Evolutionary conservation across 108 stramenopile genomes (phyloP).

Genomic region (Cyclotella choctawhatcheeana): DNA sequence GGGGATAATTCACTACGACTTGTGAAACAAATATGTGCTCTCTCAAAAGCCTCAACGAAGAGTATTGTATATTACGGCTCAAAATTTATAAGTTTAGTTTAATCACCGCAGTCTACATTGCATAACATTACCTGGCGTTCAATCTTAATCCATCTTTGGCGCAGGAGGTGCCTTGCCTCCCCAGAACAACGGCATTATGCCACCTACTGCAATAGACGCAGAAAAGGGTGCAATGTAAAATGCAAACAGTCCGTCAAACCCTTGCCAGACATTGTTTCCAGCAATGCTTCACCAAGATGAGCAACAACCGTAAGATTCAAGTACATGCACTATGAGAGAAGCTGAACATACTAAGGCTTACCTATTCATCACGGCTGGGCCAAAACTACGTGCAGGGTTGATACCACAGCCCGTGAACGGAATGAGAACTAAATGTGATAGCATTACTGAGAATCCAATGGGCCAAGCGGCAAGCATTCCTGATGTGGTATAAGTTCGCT

Average conservation of each 20-base stretch:
- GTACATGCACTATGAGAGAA: too few relatives aligned
- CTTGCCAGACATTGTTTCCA: conserved; percentile 27
- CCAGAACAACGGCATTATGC: conserved; percentile 8
- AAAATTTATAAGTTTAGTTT: too few relatives aligned
- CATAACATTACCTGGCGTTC: too few relatives aligned
- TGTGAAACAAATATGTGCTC: too few relatives aligned
- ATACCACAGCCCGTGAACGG: conserved; percentile 74
- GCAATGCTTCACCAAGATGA: too few relatives aligned
- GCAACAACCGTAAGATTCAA: too few relatives aligned
- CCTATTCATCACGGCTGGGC: conserved; percentile 56
- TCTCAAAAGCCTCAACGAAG: too few relatives aligned
- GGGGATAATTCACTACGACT: neutral
- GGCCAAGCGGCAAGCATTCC: conserved; percentile 36
- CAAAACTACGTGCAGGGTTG: conserved; percentile 67
- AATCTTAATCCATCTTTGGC: conserved; percentile 3
- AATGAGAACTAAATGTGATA: conserved; percentile 47
- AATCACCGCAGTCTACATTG: too few relatives aligned
- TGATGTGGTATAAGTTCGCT: conserved; percentile 11
- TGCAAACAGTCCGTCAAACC: conserved; percentile 46
- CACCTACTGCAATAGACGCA: conserved; percentile 25
- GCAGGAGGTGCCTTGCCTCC: conserved; percentile 8
- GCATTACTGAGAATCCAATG: conserved; percentile 51
- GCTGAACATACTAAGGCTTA: too few relatives aligned
- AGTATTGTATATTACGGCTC: too few relatives aligned
- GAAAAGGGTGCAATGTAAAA: conserved; percentile 51